Base-by-base conservation (phyloP, 2,329 filamentous ascomycete species). In the Neofusicoccum ribis region DNA sequence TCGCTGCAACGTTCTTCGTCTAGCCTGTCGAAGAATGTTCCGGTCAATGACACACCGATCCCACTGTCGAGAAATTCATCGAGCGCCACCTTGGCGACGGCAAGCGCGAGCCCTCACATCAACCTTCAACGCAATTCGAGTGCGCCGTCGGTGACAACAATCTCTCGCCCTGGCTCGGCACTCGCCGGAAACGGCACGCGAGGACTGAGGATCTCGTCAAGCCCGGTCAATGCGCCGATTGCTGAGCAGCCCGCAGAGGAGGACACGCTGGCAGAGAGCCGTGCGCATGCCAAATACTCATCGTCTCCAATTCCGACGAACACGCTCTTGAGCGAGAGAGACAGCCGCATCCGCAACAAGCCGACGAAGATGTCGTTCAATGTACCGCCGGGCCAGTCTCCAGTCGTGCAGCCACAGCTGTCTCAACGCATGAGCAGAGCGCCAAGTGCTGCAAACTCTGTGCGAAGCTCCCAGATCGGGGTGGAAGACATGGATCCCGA, bases 401-500 rank as follows among this genome's bases (percentile, higher is more conserved):
- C 51, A 11, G 63, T 58, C 7, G 7, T 36, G 2, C 56, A 39
- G n/a, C n/a, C 27, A 7, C 56, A 46, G 1, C 15, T 14, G 3
- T 14, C 43, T 9, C 56, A 60, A 2, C 41, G 56, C 6, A 15
- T 17, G 15, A 47, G 56, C 56, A 60, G 43, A 23, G 41, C 56
- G n/a, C 41, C 56, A 47, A 60, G 56, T 20, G 44, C 44, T 12
- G 41, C 56, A 8, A 47, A 47, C 31, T 49, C 56, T 14, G 56
- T 23, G 1, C 56, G 44, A 20, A 46, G 56, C 31, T 70, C 74
- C 39, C 73, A 70, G 44, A 73, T 72, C 82, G 87, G 2, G 23
- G 79, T 85, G 67, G 74, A 88, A 27, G 79, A 76, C 17, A 78
- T 77, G 60, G 50, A 86, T 68, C 80, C 83, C 1, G 91, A 93